These are phyloP conservation scores for Fusarium sacchari DNA, from an alignment of 2,329 filamentous ascomycete genomes.

Conservation along the genomic window DNA sequence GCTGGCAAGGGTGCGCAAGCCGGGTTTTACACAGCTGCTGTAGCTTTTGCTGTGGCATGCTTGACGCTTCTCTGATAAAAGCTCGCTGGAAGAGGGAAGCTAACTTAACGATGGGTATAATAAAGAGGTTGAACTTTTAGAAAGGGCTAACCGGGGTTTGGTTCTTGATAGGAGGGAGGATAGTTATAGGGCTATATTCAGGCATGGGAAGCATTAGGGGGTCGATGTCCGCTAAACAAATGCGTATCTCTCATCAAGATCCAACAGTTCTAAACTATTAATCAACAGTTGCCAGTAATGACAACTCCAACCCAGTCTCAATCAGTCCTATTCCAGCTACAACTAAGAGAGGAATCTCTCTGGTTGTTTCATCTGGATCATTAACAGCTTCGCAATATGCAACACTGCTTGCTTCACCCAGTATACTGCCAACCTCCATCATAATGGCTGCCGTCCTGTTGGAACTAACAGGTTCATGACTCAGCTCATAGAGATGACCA, in stretches of 20 bases:
- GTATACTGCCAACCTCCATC: not conserved
- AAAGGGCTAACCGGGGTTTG: not conserved
- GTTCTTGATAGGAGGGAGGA: not conserved
- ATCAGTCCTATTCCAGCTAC: not conserved
- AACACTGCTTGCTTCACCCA: not conserved
- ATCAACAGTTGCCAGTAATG: not conserved
- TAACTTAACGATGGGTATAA: accelerated
- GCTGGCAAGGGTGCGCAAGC: not conserved
- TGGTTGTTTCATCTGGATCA: not conserved
- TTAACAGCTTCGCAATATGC: not conserved
- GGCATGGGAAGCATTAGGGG: not conserved
- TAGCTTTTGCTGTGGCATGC: accelerated
- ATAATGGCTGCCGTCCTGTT: not conserved
- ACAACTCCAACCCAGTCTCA: accelerated
- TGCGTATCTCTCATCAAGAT: not conserved
- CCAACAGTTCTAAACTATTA: not conserved
- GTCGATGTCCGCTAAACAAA: too few species aligned
- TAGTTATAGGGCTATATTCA: not conserved
- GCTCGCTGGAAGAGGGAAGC: accelerated
- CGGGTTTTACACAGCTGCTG: not conserved
- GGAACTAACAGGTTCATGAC: accelerated
- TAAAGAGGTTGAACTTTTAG: not conserved
- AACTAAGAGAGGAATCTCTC: not conserved
- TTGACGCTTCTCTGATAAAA: not conserved
- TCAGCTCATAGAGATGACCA: not conserved